phyloP scores from a whole-genome alignment of 2,329 filamentous ascomycete genomes.

The Xylaria sp. region DNA sequence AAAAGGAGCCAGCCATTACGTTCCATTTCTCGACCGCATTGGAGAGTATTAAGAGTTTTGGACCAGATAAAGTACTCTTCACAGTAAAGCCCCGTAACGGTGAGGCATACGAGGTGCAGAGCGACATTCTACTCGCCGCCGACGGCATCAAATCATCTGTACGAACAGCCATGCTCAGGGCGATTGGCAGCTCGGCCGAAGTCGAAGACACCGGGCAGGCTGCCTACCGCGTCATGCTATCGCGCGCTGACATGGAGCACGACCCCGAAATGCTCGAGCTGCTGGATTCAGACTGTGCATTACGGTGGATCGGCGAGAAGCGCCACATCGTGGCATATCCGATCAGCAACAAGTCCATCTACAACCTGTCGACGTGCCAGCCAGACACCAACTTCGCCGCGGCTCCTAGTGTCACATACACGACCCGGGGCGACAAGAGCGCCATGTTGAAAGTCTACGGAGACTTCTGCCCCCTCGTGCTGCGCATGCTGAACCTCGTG shows the following conservation, averaged over 20 bases:
- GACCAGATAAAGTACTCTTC: conserved; percentile 65
- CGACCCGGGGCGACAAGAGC: conserved; percentile 69
- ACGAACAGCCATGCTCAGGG: conserved; percentile 65
- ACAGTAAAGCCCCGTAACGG: conserved; percentile 67
- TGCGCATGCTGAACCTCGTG: conserved; percentile 68
- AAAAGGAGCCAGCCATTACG: conserved; percentile 68
- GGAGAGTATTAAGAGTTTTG: conserved; percentile 67
- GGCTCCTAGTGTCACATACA: conserved; percentile 69
- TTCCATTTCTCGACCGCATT: conserved; percentile 75
- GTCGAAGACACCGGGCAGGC: conserved; percentile 79
- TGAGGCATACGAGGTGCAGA: conserved; percentile 64
- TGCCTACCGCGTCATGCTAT: conserved; percentile 82
- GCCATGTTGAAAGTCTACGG: conserved; percentile 70
- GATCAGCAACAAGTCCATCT: conserved; percentile 72
- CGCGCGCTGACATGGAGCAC: conserved; percentile 71
- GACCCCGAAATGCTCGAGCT: conserved; percentile 76
- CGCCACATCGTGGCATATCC: conserved; percentile 84
- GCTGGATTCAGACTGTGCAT: conserved; percentile 73
- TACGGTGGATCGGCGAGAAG: conserved; percentile 79
- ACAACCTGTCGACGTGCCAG: conserved; percentile 72
- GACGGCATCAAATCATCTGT: conserved; percentile 67
- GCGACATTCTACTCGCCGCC: conserved; percentile 63
- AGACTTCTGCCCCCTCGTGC: conserved; percentile 70
- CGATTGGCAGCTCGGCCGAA: conserved; percentile 62
- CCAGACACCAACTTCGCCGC: conserved; percentile 70